Evolutionary conservation across 106 monocot species (phyloP), one percentile per base, ranked within the genome.

Genomic region (Dioscorea alata): DNA sequence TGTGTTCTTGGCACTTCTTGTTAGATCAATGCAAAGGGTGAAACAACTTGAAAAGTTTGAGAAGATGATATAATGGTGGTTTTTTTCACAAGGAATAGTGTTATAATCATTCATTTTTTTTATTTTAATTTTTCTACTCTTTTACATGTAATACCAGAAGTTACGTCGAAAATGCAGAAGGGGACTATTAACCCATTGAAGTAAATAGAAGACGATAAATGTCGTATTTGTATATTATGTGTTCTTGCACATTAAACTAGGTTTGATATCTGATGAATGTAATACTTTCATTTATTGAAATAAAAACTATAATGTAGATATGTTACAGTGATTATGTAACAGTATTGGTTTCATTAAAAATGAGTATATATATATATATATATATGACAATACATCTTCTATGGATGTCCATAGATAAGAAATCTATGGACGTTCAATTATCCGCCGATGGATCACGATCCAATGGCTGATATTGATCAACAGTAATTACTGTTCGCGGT

Each of bases 41-140:
- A 86, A 83, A 65, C 86, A 75, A 48, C 83, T 94, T 16, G 91
- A 91, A 50, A 86, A 91, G 33, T 84, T 94, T 61, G 93, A 89
- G 89, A 94, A 78, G 70, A 94, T 86, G 93, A 74, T 94, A 9
- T 89, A 63, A 83, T 54, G 19, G 15, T 19, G 28, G 5, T 54
- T 19, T 14, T 54, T 54, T 19, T 14, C 2, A 54, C 19, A 19
- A 16, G 19, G 54, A 18, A 54, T 19, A 51, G 2, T 8, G 5
- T 54, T 5, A 15, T 4, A 16, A 54, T 54, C 54, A 4, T 5
- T 54, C 0, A 54, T 54, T 54, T 54, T 16, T 54, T 54, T n/a
- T n/a, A n/a, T n/a, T n/a, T n/a, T n/a, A n/a, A 28, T 28, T 28
- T 28, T 28, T 28, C 19, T 19, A 13, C 15, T 54, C 4, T 8